Evolutionary conservation across 2,329 filamentous ascomycete genomes (phyloP), one percentile per base, ranked within the genome.

Genomic region (Purpureocillium takamizusanense): DNA sequence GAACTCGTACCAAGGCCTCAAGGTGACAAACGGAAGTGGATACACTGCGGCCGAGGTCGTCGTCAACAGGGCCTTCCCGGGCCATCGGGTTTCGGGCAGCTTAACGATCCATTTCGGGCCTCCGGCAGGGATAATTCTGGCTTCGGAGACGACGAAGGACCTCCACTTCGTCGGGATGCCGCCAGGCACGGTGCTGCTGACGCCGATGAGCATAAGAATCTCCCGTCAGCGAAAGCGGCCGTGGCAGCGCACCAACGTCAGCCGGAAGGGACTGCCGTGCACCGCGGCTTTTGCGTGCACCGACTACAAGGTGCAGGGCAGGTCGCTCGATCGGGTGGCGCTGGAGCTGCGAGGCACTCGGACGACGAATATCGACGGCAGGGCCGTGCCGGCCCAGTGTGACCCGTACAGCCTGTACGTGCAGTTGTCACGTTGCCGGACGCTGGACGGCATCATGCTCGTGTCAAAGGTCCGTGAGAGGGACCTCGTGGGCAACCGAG

Each of bases 21-120:
- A 38, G 18, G 9, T 38, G 11, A 21, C 33, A 3, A 38, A 34
- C 30, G 31, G 36, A 1, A n/a, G 30, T 18, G 14, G 31, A 13
- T 38, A 38, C 31, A 38, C 17, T 7, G 36, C 36, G 25, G 31
- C 33, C 21, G 36, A 38, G 7, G 21, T 38, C 13, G 13, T 38
- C 12, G 12, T 38, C 21, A 23, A 38, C 30, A 38, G 18, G 31
- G 25, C 31, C 6, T 38, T 33, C 14, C 36, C 36, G 15, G 36
- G 36, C 3, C 31, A 38, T 18, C 30, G 31, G 21, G 18, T 38
- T 4, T 38, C 36, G 17, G 36, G 18, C 31, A 31, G 33, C 31
- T 28, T 27, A 30, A 38, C 21, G 21, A 25, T 25, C 21, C 21
- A 25, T 10, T 25, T 30, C 21, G 21, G 21, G 21, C 21, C 32